Evolutionary conservation across 2,329 filamentous ascomycete species (phyloP).

Genomic region (Phialophora tarda): DNA sequence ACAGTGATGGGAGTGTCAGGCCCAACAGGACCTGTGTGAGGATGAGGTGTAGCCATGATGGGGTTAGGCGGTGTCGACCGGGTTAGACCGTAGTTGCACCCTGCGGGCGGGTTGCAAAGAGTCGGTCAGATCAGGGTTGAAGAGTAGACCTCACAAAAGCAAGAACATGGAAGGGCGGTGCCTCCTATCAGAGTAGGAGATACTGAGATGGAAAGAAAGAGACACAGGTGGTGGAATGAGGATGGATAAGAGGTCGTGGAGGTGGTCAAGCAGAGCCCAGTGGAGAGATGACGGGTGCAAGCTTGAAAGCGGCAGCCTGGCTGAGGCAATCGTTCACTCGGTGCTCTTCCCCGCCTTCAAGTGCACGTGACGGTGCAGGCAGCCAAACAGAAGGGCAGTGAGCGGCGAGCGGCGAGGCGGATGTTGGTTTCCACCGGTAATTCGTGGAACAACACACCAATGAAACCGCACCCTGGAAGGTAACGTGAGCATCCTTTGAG

Average conservation of each 20-base stretch:
- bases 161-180: slow-evolving; percentile 18
- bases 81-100: slow-evolving; percentile 16
- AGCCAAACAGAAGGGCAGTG: background rate
- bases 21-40: slow-evolving; percentile 55
- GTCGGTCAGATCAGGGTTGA: slow-evolving; percentile 15
- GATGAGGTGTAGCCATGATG: slow-evolving; percentile 50
- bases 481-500: background rate
- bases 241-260: slow-evolving; percentile 14
- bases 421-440: background rate
- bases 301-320: slow-evolving; percentile 21
- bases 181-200: slow-evolving; percentile 13
- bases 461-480: background rate
- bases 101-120: slow-evolving; percentile 22
- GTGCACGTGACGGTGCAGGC: background rate
- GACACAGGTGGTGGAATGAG: background rate
- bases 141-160: slow-evolving; percentile 21
- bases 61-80: slow-evolving; percentile 42
- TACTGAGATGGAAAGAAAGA: slow-evolving; percentile 18
- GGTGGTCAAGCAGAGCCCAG: slow-evolving; percentile 19
- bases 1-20: slow-evolving; percentile 79
- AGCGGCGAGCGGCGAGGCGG: background rate
- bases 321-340: slow-evolving; percentile 23
- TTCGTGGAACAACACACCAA: background rate
- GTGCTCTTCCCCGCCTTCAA: slow-evolving; percentile 1
- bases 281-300: slow-evolving; percentile 28